Evolutionary conservation across 2,329 filamentous ascomycete genomes (phyloP).

Genomic region (Penicillium sp.): DNA sequence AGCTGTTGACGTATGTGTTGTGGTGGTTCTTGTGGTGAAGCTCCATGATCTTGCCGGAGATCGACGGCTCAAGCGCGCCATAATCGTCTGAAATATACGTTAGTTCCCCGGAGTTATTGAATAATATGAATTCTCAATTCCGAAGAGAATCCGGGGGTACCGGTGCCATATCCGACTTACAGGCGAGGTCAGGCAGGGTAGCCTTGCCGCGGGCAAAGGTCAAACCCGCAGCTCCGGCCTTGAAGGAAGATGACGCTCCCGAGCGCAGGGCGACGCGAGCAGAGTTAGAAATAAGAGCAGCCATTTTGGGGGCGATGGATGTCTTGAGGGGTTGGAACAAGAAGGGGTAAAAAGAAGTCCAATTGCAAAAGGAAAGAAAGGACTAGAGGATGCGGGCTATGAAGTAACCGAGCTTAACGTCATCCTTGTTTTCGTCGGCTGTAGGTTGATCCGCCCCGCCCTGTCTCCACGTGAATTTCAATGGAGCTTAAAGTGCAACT

Average conservation of each 20-base stretch:
- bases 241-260: constrained; percentile 57
- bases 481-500: no score
- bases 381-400: constrained; percentile 22
- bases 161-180: constrained; percentile 53
- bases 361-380: constrained; percentile 14
- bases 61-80: constrained; percentile 81
- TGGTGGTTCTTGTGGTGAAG: constrained; percentile 94
- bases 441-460: constrained; percentile 18
- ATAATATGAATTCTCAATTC: neutral
- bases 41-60: constrained; percentile 94
- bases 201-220: constrained; percentile 86
- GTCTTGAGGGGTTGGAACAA: constrained; percentile 3
- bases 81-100: constrained; percentile 74
- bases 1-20: constrained; percentile 88
- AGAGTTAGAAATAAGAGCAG: constrained; percentile 73
- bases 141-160: neutral
- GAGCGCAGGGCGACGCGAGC: constrained; percentile 74
- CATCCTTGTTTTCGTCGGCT: constrained; percentile 29
- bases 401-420: constrained; percentile 32
- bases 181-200: constrained; percentile 85
- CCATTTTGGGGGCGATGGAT: constrained; percentile 66
- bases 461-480: constrained; percentile 30
- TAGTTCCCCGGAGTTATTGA: neutral
- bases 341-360: constrained; percentile 4
- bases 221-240: constrained; percentile 68